A percentile compares a stretch with the other conserved stretches of the same genome.
These are phyloP conservation scores for Conoideocrella luteorostrata DNA, from an alignment of 2,329 filamentous ascomycete species.

Conservation along the genomic window DNA sequence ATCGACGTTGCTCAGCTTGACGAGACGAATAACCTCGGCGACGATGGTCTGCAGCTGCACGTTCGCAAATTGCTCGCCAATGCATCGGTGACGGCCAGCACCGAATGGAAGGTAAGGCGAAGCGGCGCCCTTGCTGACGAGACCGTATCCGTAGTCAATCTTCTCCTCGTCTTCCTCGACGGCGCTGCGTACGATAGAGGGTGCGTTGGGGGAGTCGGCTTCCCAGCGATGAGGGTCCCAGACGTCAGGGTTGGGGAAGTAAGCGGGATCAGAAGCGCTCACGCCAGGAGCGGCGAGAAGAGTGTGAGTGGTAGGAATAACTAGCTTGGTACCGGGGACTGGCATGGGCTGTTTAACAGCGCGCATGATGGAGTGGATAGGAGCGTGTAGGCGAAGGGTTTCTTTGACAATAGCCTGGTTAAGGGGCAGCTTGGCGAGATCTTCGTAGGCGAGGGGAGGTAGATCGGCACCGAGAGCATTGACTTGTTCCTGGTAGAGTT, in stretches of 20 bases:
- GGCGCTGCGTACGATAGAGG: constrained; percentile 36
- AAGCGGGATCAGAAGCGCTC: constrained; percentile 61
- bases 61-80: constrained; percentile 95
- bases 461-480: constrained; percentile 66
- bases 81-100: constrained; percentile 86
- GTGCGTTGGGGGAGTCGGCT: constrained; percentile 51
- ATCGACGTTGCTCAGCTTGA: constrained; percentile 73
- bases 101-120: constrained; percentile 94
- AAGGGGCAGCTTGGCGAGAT: constrained; percentile 70
- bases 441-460: constrained; percentile 68
- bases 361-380: constrained; percentile 92
- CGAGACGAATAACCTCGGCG: constrained; percentile 66
- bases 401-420: constrained; percentile 85
- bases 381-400: constrained; percentile 82
- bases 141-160: constrained; percentile 88
- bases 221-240: constrained; percentile 96
- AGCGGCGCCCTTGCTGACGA: constrained; percentile 83
- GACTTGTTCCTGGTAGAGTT: constrained; percentile 78
- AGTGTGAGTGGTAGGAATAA: constrained; percentile 72
- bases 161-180: constrained; percentile 62
- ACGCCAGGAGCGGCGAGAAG: constrained; percentile 83
- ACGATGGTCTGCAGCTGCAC: constrained; percentile 83
- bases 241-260: constrained; percentile 73
- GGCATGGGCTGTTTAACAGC: constrained; percentile 84
- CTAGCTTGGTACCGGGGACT: constrained; percentile 74